Percentiles rank a stretch among this genome's conserved stretches.
phyloP scores from a whole-genome alignment of 2,329 filamentous ascomycete species.

The Xylariaceae sp. region DNA sequence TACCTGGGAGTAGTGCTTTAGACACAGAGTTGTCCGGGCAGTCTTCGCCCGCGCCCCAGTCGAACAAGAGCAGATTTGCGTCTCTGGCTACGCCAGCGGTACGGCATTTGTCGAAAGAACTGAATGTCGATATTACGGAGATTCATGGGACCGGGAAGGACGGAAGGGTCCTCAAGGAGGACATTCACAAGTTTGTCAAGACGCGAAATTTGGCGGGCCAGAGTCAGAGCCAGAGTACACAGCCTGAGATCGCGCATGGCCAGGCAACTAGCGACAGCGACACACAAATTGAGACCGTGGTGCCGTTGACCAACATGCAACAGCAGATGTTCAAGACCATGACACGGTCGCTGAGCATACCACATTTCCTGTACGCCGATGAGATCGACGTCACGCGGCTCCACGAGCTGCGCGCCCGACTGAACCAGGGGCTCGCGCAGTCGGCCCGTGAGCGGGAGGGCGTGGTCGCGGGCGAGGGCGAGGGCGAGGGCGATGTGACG shows the following conservation, averaged over 20 bases:
- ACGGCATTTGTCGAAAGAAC: constrained; percentile 74
- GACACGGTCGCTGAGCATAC: constrained; percentile 84
- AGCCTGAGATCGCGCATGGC: constrained; percentile 23
- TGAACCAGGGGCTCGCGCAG: constrained; percentile 57
- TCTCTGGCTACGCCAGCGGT: constrained; percentile 87
- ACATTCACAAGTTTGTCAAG: constrained; percentile 68
- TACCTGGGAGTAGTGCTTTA: constrained; percentile 2
- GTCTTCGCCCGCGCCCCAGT: constrained; percentile 13
- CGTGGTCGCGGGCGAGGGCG: no score
- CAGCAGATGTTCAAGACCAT: constrained; percentile 95
- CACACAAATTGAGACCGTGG: constrained; percentile 59
- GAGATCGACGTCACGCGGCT: constrained; percentile 77
- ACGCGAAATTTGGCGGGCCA: constrained; percentile 25
- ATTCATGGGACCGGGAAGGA: constrained; percentile 83
- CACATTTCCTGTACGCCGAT: constrained; percentile 92
- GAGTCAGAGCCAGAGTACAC: constrained; percentile 11
- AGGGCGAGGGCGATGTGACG: constrained; percentile 30
- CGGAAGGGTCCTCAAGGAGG: constrained; percentile 86
- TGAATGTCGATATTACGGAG: constrained; percentile 68
- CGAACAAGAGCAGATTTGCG: constrained; percentile 55
- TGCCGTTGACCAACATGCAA: constrained; percentile 71
- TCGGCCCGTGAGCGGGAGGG: constrained; percentile 34
- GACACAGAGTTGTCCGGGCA: constrained; percentile 7
- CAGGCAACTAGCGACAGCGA: constrained; percentile 28
- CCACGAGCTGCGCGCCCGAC: constrained; percentile 60